phyloP scores from a whole-genome alignment of 1,284 basidiomycete genomes.

The Ceratobasidium sp. region DNA sequence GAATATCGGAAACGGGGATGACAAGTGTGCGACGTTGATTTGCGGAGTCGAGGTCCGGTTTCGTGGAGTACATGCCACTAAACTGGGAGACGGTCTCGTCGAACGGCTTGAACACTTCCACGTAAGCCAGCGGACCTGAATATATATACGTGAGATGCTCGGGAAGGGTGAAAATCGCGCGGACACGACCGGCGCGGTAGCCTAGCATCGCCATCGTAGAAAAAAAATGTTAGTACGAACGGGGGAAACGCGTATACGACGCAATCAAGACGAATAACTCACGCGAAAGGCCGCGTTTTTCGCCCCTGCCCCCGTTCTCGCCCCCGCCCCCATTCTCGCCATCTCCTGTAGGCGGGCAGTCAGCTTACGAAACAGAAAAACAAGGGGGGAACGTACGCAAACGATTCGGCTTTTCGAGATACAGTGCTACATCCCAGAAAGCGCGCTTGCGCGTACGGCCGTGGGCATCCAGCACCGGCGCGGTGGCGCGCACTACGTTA shows the following conservation, averaged over 20 bases:
- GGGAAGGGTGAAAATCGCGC: constrained; percentile 13
- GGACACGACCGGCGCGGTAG: constrained; percentile 33
- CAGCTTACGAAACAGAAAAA: background rate
- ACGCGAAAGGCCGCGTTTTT: constrained; percentile 10
- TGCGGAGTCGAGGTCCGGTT: background rate
- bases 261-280: background rate
- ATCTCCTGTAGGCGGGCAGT: background rate
- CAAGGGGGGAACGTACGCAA: background rate
- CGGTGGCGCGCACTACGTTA: constrained; percentile 7
- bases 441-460: background rate
- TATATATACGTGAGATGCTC: background rate
- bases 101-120: constrained; percentile 23
- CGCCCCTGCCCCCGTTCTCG: background rate
- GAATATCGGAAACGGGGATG: constrained; percentile 20
- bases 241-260: too few relatives aligned
- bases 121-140: background rate
- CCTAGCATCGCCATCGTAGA: background rate
- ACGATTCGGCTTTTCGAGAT: constrained; percentile 1
- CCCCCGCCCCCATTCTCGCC: too few relatives aligned
- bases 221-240: background rate
- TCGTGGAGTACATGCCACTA: background rate
- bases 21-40: constrained; percentile 4
- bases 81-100: background rate
- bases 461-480: background rate
- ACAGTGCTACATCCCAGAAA: constrained; percentile 20